Conservation (phyloP, 805 yeast species). For the Debaryomyces prosopidis region DNA sequence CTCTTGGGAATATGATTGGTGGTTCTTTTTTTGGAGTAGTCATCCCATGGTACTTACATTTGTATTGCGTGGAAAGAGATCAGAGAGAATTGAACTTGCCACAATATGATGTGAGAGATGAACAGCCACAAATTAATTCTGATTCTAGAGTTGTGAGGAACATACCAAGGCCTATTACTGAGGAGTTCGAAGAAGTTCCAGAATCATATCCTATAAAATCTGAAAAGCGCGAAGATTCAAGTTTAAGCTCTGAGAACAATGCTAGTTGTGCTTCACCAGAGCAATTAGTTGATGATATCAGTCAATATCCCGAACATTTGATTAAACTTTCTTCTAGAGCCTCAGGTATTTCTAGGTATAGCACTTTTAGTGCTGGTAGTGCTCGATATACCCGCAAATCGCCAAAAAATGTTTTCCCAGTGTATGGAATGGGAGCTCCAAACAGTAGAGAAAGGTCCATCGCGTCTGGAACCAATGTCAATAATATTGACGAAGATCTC, state of each 20-base stretch:
- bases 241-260: background rate
- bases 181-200: constrained; percentile 6
- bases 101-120: constrained; percentile 68
- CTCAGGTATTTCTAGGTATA: constrained; percentile 9
- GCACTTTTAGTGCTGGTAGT: constrained; percentile 5
- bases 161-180: constrained; percentile 3
- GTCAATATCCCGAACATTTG: background rate
- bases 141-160: constrained; percentile 73
- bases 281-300: background rate
- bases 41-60: constrained; percentile 72
- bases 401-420: constrained; percentile 81
- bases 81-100: constrained; percentile 63
- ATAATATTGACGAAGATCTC: constrained; percentile 8
- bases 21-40: constrained; percentile 65
- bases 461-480: constrained; percentile 34
- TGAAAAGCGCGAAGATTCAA: background rate
- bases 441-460: constrained; percentile 55
- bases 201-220: background rate
- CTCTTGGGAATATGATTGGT: constrained; percentile 78
- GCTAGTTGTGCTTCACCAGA: background rate
- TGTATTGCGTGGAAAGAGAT: constrained; percentile 72
- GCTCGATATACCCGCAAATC: constrained; percentile 27
- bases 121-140: constrained; percentile 73
- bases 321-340: constrained; percentile 10
- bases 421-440: constrained; percentile 74